Base-by-base conservation (phyloP, 208 protist species). In the Crithidia acanthocephali region DNA sequence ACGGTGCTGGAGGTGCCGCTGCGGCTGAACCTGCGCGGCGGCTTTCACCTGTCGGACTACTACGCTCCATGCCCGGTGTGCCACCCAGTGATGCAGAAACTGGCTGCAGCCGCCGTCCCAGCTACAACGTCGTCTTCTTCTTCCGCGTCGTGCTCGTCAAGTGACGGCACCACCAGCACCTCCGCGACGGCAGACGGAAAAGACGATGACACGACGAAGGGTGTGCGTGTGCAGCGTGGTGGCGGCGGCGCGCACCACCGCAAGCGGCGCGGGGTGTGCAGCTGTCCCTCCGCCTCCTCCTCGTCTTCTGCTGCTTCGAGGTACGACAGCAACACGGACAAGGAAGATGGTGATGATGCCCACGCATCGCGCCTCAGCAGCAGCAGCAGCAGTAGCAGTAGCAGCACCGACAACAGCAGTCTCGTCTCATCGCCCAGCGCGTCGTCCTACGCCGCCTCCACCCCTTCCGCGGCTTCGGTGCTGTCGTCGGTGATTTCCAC, bases 41-140 rank as follows among this genome's bases (percentile, higher is more conserved):
- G 72, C 47, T 72, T 77, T 48, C 72, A 77, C 48, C 72, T 77
- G 11, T 77, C 72, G 8, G 72, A 77, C 64, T 77, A 77, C 72
- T 77, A 72, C 44, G 59, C 58, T 0, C 72, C 72, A 0, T 77
- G 72, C n/a, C 72, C 72, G 7, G 48, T 77, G 40, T 77, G 72
- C n/a, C 72, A 77, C 44, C 72, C 72, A n/a, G 72, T 62, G 2
- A 70, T 77, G 72, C 30, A 11, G 65, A 53, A 53, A 28, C 62
- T 58, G 10, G 9, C 58, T 5, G 55, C 56, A 8, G 42, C 37
- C 3, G 35, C 45, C 0, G 47, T 23, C 13, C 8, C 50, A 2
- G n/a, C 47, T 13, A 8, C 62, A 8, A 30, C 48, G 20, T 42
- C 50, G 4, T 22, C 44, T 6, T 22, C 44, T 40, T 40, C 35